Evolutionary conservation across 2,329 filamentous ascomycete species (phyloP), one percentile per base, ranked within the genome.

Genomic region (Xylariaceae sp.): DNA sequence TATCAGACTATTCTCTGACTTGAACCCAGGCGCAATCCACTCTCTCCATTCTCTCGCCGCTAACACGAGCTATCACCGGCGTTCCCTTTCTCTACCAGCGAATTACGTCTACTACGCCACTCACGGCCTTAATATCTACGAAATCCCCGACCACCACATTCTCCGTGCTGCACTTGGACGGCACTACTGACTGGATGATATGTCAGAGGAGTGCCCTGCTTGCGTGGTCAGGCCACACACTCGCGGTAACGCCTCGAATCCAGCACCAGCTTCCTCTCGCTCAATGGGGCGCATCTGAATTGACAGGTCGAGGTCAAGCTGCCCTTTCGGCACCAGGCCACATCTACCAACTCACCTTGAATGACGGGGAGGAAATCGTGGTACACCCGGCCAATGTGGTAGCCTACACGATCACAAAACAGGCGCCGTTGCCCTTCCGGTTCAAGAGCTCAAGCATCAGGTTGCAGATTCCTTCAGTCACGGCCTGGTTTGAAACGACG

Each of bases 61-160:
- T 96, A 70, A 84, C 87, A 60, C 86, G 94, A 73, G 88, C 88
- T 23, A 75, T 87, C 52, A 83, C 96, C 34, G 91, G 92, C 66
- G 88, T 97, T 54, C 94, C 94, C 0, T 99, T 99, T 75, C 82
- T 99, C 62, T 97, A 97, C 77, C 93, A 97, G 76, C 80, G 89
- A 76, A 85, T 97, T 66, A 88, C 91, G 39, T 93, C 93, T 0
- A 92, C 92, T 0, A 89, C 87, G 51, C 92, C 94, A 1, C 83
- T 97, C 66, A 96, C 89, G 49, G 92, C 92, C 37, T 79, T 99
- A 64, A 88, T 99, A 67, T 89, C 90, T 35, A 92, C 93, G 23
- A 94, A 92, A 73, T 91, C 91, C 4, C 86, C 90, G 3, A 86
- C 88, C 55, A 94, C 92, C 0, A 92, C 92, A 4, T 92, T 99